These are phyloP conservation scores for Lotus japonicus DNA, from an alignment of 306 rosid species.

Conservation along the genomic window DNA sequence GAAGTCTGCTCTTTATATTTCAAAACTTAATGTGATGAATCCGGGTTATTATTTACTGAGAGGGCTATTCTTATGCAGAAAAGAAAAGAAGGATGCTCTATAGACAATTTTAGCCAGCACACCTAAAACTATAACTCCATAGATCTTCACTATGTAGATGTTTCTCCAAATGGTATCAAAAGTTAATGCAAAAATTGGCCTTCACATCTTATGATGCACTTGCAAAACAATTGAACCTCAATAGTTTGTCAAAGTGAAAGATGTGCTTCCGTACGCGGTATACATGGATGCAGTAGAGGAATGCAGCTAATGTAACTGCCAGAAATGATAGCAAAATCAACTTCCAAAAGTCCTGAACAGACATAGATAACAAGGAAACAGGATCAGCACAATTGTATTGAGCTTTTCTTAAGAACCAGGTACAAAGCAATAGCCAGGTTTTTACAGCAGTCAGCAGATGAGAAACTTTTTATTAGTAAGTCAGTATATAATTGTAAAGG, in stretches of 20 bases:
- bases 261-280: conserved; percentile 51
- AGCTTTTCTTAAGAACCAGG: conserved; percentile 4
- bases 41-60: too few species aligned
- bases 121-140: background rate
- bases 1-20: too few species aligned
- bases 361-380: background rate
- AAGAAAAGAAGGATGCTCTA: background rate
- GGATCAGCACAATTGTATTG: background rate
- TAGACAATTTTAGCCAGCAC: background rate
- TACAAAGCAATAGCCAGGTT: background rate
- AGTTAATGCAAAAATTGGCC: background rate
- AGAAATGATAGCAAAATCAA: conserved; percentile 51
- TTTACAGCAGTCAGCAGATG: background rate
- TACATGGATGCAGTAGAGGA: conserved; percentile 55
- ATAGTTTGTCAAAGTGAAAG: conserved; percentile 48
- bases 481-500: background rate
- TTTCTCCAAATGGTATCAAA: background rate
- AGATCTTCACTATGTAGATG: background rate
- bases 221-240: background rate
- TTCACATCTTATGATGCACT: background rate
- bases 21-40: too few species aligned
- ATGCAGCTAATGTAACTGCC: conserved; percentile 54
- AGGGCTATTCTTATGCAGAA: too few species aligned
- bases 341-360: conserved; percentile 73
- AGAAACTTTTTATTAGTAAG: background rate